A percentile compares a stretch with the other conserved stretches of the same genome.
phyloP scores from a whole-genome alignment of 2,329 filamentous ascomycete genomes.

The Colletotrichum sojae region DNA sequence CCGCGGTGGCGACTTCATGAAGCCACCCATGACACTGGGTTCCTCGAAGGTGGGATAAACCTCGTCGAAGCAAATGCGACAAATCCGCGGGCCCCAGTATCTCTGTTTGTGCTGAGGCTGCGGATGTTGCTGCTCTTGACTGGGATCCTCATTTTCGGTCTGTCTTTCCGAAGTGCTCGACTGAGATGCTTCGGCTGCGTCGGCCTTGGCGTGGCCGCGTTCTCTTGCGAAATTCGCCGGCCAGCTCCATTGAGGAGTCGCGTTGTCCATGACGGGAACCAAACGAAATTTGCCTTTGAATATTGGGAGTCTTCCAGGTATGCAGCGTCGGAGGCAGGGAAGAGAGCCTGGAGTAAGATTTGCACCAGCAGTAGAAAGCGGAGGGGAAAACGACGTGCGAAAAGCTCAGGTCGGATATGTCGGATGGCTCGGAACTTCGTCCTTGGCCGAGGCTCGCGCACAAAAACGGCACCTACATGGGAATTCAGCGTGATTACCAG shows the following conservation, averaged over 20 bases:
- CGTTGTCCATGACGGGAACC: conserved; percentile 14
- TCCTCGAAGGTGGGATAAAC: conserved; percentile 63
- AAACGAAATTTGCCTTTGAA: not conserved
- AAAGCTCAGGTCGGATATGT: conserved; percentile 11
- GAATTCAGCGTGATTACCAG: conserved; percentile 17
- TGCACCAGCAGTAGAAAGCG: not conserved
- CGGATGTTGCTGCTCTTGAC: conserved; percentile 10
- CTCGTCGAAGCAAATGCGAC: conserved; percentile 89
- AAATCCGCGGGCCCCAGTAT: conserved; percentile 80
- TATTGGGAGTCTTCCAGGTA: not conserved
- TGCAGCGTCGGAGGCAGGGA: not conserved
- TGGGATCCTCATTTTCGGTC: not conserved
- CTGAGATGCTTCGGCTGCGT: conserved; percentile 8
- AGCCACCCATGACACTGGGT: conserved; percentile 42
- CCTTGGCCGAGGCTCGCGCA: conserved; percentile 22
- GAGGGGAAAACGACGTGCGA: not conserved
- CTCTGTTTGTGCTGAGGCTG: conserved; percentile 43
- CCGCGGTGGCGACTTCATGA: conserved; percentile 45
- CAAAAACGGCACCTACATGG: conserved; percentile 36
- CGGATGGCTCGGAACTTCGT: conserved; percentile 1
- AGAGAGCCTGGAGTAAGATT: not conserved
- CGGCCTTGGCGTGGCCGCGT: conserved; percentile 13
- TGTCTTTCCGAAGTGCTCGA: conserved; percentile 5
- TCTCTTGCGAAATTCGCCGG: conserved; percentile 25
- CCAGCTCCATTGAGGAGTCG: conserved; percentile 35